Evolutionary conservation across 2,329 filamentous ascomycete genomes (phyloP), one percentile per base, ranked within the genome.

Genomic region (Ophiocordyceps robertsii): DNA sequence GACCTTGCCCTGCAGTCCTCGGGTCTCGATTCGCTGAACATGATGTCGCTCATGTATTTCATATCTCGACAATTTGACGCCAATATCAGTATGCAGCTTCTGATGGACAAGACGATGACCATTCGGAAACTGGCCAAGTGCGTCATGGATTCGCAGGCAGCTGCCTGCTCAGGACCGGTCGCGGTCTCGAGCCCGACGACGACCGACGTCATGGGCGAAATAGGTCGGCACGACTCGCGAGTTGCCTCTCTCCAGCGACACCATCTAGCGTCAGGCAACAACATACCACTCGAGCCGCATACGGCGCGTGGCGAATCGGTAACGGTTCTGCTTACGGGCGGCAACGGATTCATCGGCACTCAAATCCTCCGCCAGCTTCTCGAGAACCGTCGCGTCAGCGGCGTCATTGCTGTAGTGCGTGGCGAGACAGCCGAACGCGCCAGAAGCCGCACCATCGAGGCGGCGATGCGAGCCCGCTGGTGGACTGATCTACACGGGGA

Each of bases 351-450:
- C 37, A 43, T 47, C 11, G 46, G 46, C 36, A 43, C 39, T 12
- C 35, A 47, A 29, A 40, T 47, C 2, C 35, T 47, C 29, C 46
- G 46, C 13, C 46, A 45, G 10, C 39, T 43, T n/a, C 42, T 47
- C 7, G 44, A 46, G 27, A 29, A 46, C 8, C 11, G 9, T 7
- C 21, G 27, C 5, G 38, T 45, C 29, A 5, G 33, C 27, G 38
- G 19, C 1, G 46, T 47, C 6, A 44, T 46, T 6, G 39, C 43
- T 9, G 9, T 47, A 12, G 40, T 46, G 14, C 41, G 46, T 9
- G 46, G 37, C 1, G n/a, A 37, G 11, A 33, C 41, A 14, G 41
- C 14, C 3, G 36, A 38, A 29, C 17, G 10, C 16, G 46, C 39
- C 11, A 45, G 35, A 38, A 38, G 13, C 3, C 46, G 46, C 6